These are phyloP conservation scores for Gremmenia infestans DNA, from an alignment of 2,329 filamentous ascomycete genomes.

Conservation along the genomic window DNA sequence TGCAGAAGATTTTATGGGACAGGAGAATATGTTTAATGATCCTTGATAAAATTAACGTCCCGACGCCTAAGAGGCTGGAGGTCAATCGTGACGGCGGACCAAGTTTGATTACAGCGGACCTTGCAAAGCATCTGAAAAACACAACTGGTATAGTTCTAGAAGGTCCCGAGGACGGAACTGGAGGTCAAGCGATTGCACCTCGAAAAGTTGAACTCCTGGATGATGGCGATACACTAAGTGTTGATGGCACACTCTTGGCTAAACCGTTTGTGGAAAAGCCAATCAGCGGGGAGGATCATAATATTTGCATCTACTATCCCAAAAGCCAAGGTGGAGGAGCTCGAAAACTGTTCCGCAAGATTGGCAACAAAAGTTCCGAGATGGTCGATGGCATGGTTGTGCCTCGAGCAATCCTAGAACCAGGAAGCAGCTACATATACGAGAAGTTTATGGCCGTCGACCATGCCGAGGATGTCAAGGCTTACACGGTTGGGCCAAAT, in stretches of 20 bases:
- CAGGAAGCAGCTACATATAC: slow-evolving; percentile 83
- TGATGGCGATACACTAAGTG: slow-evolving; percentile 78
- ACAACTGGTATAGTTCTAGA: slow-evolving; percentile 73
- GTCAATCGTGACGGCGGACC: slow-evolving; percentile 93
- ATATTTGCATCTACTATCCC: slow-evolving; percentile 97
- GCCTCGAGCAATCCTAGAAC: slow-evolving; percentile 78
- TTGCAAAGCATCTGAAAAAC: slow-evolving; percentile 74
- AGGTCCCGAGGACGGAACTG: slow-evolving; percentile 62
- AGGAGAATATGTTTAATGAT: slow-evolving; percentile 83
- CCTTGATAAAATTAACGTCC: slow-evolving; percentile 82
- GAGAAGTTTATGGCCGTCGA: slow-evolving; percentile 96
- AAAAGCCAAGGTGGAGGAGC: slow-evolving; percentile 82
- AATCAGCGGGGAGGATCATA: slow-evolving; percentile 97
- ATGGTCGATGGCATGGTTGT: slow-evolving; percentile 72
- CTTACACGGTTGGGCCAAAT: slow-evolving; percentile 87
- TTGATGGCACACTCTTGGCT: slow-evolving; percentile 74
- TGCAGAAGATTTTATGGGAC: slow-evolving; percentile 98
- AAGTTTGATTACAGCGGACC: slow-evolving; percentile 67
- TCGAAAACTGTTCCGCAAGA: slow-evolving; percentile 88
- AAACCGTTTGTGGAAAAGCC: slow-evolving; percentile 99
- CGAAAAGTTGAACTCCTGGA: slow-evolving; percentile 80
- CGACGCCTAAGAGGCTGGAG: slow-evolving; percentile 82
- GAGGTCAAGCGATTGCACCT: slow-evolving; percentile 46
- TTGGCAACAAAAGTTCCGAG: slow-evolving; percentile 98
- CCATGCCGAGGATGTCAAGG: slow-evolving; percentile 97